These are phyloP conservation scores for Beauveria pseudobassiana DNA, from an alignment of 2,329 filamentous ascomycete species.

Conservation along the genomic window DNA sequence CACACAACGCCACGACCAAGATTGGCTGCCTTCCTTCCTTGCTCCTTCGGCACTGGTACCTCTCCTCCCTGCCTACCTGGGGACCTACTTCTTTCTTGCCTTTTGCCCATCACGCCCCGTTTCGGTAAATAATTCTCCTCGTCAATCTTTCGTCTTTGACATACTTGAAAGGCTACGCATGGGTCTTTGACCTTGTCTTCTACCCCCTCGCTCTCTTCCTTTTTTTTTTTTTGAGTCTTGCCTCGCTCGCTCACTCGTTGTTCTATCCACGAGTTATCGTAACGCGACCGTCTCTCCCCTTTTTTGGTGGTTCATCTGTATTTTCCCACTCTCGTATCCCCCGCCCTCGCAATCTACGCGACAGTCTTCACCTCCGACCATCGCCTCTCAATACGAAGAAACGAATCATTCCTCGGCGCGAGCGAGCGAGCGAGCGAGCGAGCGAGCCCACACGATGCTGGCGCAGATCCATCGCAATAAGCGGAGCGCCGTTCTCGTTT, in stretches of 20 bases:
- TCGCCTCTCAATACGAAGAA: too few species aligned
- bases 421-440: too few species aligned
- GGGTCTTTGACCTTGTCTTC: not conserved
- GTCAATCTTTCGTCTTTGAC: not conserved
- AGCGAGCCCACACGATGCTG: not conserved
- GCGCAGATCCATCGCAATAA: constrained; percentile 1
- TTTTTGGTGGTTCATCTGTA: not conserved
- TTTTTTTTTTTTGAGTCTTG: not conserved
- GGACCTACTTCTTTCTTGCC: not conserved
- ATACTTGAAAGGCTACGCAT: not conserved
- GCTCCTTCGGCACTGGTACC: not conserved
- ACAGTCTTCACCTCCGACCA: too few species aligned
- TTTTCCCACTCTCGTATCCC: not conserved
- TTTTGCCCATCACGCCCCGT: too few species aligned
- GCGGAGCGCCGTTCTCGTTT: constrained; percentile 5
- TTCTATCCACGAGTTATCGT: not conserved
- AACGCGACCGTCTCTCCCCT: not conserved
- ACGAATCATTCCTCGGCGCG: too few species aligned
- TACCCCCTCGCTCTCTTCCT: not conserved
- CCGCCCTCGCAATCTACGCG: not conserved
- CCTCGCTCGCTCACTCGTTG: not conserved
- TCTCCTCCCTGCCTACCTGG: not conserved
- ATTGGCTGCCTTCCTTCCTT: not conserved
- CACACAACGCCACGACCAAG: too few species aligned
- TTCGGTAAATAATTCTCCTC: not conserved